These are phyloP conservation scores for Serpula lacrymans DNA, from an alignment of 768 basidiomycete genomes.

Conservation along the genomic window DNA sequence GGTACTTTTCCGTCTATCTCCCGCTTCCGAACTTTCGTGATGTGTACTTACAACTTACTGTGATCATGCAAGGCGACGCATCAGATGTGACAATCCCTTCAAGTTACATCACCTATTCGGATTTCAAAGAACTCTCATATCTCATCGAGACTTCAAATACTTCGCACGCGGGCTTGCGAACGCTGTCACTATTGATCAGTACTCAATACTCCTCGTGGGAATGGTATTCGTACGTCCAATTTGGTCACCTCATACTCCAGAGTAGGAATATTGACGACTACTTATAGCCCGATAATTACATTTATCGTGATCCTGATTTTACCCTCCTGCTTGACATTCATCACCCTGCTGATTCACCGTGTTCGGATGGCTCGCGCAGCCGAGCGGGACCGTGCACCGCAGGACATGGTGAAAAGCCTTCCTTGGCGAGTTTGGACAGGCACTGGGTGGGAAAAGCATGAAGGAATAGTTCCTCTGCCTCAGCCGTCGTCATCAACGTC, in stretches of 20 bases:
- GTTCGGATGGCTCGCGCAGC: slow-evolving; percentile 80
- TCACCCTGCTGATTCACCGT: slow-evolving; percentile 87
- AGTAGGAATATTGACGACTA: slow-evolving; percentile 8
- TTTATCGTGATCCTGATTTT: slow-evolving; percentile 86
- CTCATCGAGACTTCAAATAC: slow-evolving; percentile 74
- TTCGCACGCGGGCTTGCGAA: slow-evolving; percentile 72
- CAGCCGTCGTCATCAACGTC: slow-evolving; percentile 24
- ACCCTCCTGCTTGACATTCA: slow-evolving; percentile 83
- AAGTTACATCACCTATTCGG: slow-evolving; percentile 83
- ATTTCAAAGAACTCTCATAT: slow-evolving; percentile 67
- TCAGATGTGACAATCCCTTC: slow-evolving; percentile 82
- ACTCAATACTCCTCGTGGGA: slow-evolving; percentile 84
- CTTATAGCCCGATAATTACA: slow-evolving; percentile 71
- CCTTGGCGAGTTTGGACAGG: slow-evolving; percentile 86
- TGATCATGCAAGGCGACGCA: slow-evolving; percentile 60
- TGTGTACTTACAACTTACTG: slow-evolving; percentile 6
- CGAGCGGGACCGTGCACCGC: slow-evolving; percentile 79
- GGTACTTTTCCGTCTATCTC: slow-evolving; percentile 38
- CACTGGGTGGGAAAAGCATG: slow-evolving; percentile 76
- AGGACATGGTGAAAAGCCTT: slow-evolving; percentile 71
- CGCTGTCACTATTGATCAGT: slow-evolving; percentile 72
- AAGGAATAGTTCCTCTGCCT: slow-evolving; percentile 27
- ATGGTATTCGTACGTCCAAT: slow-evolving; percentile 75
- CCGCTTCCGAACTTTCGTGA: slow-evolving; percentile 7
- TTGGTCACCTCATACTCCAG: slow-evolving; percentile 2